A percentile compares a stretch with the other conserved stretches of the same genome.
These are phyloP conservation scores for Colletotrichum australisinense DNA, from an alignment of 2,329 filamentous ascomycete species.

Conservation along the genomic window DNA sequence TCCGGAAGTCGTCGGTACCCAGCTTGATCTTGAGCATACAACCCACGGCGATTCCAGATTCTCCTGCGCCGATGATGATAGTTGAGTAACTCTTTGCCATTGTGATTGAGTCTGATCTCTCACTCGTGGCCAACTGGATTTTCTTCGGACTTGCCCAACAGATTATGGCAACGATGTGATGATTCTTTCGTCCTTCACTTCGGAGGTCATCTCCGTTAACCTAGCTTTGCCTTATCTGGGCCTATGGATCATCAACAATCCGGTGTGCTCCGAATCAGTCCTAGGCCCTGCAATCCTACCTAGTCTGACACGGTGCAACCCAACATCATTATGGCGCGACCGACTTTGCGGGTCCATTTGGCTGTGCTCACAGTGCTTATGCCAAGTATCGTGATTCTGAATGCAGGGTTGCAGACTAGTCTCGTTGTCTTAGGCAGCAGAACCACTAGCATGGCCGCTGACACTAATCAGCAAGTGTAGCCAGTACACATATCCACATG, in stretches of 20 bases:
- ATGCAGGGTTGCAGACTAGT: neutral
- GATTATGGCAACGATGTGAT: neutral
- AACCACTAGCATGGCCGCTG: neutral
- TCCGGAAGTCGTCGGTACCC: neutral
- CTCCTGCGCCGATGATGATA: conserved; percentile 3
- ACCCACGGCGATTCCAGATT: conserved; percentile 7
- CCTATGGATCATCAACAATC: neutral
- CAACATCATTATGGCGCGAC: neutral
- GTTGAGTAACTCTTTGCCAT: neutral
- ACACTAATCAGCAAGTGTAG: neutral
- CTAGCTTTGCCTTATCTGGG: neutral
- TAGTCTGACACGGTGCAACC: neutral
- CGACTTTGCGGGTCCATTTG: neutral
- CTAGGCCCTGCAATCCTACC: neutral
- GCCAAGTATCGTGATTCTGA: neutral
- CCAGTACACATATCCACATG: neutral
- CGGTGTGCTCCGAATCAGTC: neutral
- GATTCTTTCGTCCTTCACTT: neutral
- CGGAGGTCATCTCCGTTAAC: neutral
- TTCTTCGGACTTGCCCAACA: neutral
- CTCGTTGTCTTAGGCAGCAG: neutral
- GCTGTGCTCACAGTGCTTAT: neutral
- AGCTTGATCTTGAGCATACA: conserved; percentile 9
- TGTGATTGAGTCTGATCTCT: neutral
- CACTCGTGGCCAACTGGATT: neutral